Percentiles rank a stretch among this genome's conserved stretches.
These are phyloP conservation scores for Guadua angustifolia DNA, from an alignment of 176 grass and related monocot species.

Conservation along the genomic window DNA sequence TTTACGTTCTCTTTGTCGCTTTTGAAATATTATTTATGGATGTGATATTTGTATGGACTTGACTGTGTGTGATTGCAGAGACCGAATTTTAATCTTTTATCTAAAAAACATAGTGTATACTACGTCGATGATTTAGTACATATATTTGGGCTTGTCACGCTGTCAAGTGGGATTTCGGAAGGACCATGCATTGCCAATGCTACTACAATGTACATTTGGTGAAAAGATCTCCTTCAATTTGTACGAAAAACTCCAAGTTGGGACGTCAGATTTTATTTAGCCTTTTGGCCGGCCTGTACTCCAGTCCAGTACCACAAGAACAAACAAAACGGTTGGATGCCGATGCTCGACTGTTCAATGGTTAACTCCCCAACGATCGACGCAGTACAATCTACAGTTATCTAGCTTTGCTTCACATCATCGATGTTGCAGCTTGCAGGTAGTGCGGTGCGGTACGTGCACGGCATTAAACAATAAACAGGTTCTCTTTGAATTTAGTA, in stretches of 20 bases:
- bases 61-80: no score
- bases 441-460: background rate
- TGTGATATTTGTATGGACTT: no score
- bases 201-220: no score
- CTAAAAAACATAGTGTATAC: no score
- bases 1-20: no score
- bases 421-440: background rate
- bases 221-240: no score
- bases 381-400: background rate
- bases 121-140: no score
- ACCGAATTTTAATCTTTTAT: no score
- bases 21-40: no score
- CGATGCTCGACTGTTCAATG: background rate
- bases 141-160: no score
- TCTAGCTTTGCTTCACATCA: background rate
- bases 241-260: background rate
- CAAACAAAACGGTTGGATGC: background rate
- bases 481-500: background rate
- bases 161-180: no score
- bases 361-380: background rate
- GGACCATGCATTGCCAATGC: no score
- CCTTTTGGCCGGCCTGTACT: background rate
- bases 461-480: background rate
- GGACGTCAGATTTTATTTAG: background rate
- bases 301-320: background rate